Conservation (phyloP, 495 filamentous ascomycete species). For the Filosporella fistucella region DNA sequence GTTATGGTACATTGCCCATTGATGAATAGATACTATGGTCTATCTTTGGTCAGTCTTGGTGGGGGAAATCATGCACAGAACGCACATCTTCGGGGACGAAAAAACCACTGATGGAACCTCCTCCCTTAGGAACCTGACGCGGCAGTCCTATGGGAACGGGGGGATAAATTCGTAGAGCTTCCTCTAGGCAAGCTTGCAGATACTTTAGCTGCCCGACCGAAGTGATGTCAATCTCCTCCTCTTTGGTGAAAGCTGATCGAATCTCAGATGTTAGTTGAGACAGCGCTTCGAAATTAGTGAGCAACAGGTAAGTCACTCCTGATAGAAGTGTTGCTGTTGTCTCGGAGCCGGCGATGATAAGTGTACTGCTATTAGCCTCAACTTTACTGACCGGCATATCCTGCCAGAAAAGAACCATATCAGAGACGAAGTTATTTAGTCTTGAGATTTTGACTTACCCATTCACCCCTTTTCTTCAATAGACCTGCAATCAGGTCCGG, state of each 20-base stretch:
- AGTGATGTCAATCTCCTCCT: slow-evolving; percentile 44
- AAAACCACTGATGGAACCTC: slow-evolving; percentile 4
- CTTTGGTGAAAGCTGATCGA: slow-evolving; percentile 39
- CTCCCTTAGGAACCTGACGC: slow-evolving; percentile 28
- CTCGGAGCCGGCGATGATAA: slow-evolving; percentile 39
- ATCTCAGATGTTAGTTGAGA: slow-evolving; percentile 44
- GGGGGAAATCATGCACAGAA: background rate
- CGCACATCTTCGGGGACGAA: background rate
- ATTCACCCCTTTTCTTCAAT: background rate
- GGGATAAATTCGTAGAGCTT: slow-evolving; percentile 54
- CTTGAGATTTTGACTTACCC: background rate
- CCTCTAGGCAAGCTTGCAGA: slow-evolving; percentile 53
- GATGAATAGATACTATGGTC: background rate
- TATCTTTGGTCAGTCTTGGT: background rate
- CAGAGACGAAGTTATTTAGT: background rate
- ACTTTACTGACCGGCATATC: background rate
- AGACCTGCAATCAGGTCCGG: slow-evolving; percentile 5
- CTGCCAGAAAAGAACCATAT: too few species aligned
- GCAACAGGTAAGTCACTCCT: slow-evolving; percentile 45
- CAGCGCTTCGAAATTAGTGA: slow-evolving; percentile 35
- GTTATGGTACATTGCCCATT: background rate
- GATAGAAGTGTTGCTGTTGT: slow-evolving; percentile 56
- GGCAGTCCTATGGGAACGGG: slow-evolving; percentile 46
- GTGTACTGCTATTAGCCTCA: background rate
- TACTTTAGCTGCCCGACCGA: slow-evolving; percentile 38